Evolutionary conservation across 2,329 filamentous ascomycete species (phyloP).

Genomic region (Pseudocercospora pini-densiflorae): DNA sequence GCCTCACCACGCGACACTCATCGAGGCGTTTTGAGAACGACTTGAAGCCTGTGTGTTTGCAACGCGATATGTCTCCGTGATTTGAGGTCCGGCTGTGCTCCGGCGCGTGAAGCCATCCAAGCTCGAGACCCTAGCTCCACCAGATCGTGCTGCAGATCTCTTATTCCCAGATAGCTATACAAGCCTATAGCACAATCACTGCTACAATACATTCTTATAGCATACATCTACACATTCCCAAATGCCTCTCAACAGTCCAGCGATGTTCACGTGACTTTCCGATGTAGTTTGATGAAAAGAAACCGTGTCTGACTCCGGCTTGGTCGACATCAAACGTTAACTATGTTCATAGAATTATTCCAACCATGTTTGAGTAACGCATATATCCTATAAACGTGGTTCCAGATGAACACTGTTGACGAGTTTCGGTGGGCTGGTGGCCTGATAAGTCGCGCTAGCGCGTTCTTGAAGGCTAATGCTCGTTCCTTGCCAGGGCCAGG

Average conservation of each 20-base stretch:
- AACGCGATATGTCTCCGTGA: background rate
- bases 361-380: background rate
- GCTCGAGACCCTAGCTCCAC: background rate
- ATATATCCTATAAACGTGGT: background rate
- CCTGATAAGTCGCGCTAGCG: slow-evolving; percentile 1
- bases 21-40: background rate
- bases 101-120: slow-evolving; percentile 1
- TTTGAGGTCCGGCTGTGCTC: background rate
- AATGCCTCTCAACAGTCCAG: background rate
- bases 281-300: background rate
- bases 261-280: background rate
- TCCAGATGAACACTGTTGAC: background rate
- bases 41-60: background rate
- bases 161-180: background rate
- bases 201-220: background rate
- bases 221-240: background rate
- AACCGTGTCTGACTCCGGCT: background rate
- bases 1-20: background rate
- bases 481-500: background rate
- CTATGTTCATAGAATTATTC: background rate
- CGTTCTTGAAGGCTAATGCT: background rate
- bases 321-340: background rate
- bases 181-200: background rate
- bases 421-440: background rate
- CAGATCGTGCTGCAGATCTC: background rate